Evolutionary conservation across 1,284 basidiomycete genomes (phyloP).

Genomic region (Takashimella koratensis): DNA sequence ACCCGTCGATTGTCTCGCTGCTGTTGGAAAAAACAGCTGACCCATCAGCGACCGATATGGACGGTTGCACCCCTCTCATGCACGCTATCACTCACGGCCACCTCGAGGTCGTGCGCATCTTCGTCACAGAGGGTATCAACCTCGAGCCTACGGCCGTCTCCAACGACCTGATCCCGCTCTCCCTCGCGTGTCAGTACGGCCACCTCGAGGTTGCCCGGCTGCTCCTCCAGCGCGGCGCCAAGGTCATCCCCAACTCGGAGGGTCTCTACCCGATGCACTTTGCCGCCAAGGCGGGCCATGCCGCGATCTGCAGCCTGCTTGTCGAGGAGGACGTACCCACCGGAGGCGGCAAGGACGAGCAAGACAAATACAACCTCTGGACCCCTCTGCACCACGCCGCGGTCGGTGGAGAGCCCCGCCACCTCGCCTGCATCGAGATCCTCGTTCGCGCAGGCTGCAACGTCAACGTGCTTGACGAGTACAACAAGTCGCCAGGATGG

Average conservation of each 20-base stretch:
- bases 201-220: slow-evolving; percentile 78
- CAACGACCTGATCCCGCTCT: slow-evolving; percentile 79
- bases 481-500: slow-evolving; percentile 79
- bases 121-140: slow-evolving; percentile 62
- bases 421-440: slow-evolving; percentile 67
- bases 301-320: slow-evolving; percentile 75
- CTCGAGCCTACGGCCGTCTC: slow-evolving; percentile 56
- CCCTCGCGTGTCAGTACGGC: slow-evolving; percentile 85
- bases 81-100: slow-evolving; percentile 88
- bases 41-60: slow-evolving; percentile 74
- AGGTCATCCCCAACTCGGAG: slow-evolving; percentile 80
- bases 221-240: slow-evolving; percentile 72
- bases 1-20: slow-evolving; percentile 68
- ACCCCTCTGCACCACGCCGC: slow-evolving; percentile 96
- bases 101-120: slow-evolving; percentile 71
- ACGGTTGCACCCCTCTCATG: slow-evolving; percentile 89
- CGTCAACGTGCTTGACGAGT: slow-evolving; percentile 74
- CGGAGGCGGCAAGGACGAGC: slow-evolving; percentile 70
- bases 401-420: slow-evolving; percentile 64
- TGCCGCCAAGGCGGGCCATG: slow-evolving; percentile 94
- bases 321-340: slow-evolving; percentile 55
- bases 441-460: slow-evolving; percentile 76
- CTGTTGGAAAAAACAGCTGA: slow-evolving; percentile 68
- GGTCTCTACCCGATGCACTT: slow-evolving; percentile 96
- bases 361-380: slow-evolving; percentile 97